Conservation (phyloP, 1,139 yeast genomes). For the Hyphopichia pseudoburtonii region DNA sequence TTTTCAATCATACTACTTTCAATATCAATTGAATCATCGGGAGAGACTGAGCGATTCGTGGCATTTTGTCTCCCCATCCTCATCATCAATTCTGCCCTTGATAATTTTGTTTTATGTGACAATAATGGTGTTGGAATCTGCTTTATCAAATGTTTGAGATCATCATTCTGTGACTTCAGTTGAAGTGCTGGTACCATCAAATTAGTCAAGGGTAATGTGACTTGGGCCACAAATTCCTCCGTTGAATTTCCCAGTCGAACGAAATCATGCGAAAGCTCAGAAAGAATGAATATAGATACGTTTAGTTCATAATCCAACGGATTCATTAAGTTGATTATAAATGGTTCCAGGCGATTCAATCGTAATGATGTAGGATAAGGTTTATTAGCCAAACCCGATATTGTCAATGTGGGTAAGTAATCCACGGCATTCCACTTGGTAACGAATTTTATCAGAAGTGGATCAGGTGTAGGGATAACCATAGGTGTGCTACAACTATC, state of each 20-base stretch:
- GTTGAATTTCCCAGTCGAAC: neutral
- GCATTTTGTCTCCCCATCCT: constrained; percentile 22
- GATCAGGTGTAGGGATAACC: constrained; percentile 24
- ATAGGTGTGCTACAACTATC: constrained; percentile 27
- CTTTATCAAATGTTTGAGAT: constrained; percentile 16
- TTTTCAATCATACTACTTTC: constrained; percentile 21
- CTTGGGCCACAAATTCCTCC: constrained; percentile 8
- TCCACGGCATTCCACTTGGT: constrained; percentile 37
- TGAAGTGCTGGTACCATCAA: constrained; percentile 9
- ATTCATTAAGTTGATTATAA: constrained; percentile 30
- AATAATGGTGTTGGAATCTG: constrained; percentile 36
- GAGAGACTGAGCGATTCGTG: constrained; percentile 2
- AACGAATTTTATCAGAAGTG: constrained; percentile 29
- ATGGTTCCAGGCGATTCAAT: constrained; percentile 14
- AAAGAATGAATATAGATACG: constrained; percentile 12
- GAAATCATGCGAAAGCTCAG: constrained; percentile 2
- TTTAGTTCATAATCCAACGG: constrained; percentile 20
- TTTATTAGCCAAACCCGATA: constrained; percentile 11
- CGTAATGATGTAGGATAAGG: constrained; percentile 10
- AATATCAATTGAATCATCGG: constrained; percentile 10
- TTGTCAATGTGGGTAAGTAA: constrained; percentile 27
- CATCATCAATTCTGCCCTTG: constrained; percentile 33
- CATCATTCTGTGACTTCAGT: constrained; percentile 15
- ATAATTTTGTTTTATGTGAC: constrained; percentile 25
- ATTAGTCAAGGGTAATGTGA: constrained; percentile 27